A percentile compares a stretch with the other conserved stretches of the same genome.
These are phyloP conservation scores for Lactarius indigo DNA, from an alignment of 768 basidiomycete genomes.

Conservation along the genomic window DNA sequence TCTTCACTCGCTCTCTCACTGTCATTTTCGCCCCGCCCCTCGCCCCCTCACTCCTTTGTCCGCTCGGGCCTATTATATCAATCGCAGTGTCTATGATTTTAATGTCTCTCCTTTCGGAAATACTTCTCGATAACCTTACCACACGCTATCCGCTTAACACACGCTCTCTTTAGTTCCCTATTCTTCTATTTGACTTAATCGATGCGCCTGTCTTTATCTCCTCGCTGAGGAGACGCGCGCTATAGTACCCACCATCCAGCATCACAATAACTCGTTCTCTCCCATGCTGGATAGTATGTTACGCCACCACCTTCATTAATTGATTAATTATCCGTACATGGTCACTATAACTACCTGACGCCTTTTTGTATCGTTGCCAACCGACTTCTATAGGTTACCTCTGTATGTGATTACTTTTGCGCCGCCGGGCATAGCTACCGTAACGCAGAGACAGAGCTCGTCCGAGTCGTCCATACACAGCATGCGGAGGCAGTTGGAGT, in stretches of 20 bases:
- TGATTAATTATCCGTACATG: slow-evolving; percentile 4
- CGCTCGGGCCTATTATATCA: slow-evolving; percentile 2
- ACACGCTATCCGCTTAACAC: slow-evolving; percentile 1
- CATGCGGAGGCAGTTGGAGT: background rate
- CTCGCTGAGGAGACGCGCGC: slow-evolving; percentile 3
- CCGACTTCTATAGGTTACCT: background rate
- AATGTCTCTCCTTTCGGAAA: background rate
- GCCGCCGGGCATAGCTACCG: slow-evolving; percentile 2
- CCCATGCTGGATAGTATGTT: background rate
- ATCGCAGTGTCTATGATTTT: slow-evolving; percentile 10
- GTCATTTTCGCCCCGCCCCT: background rate
- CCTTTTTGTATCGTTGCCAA: slow-evolving; percentile 21
- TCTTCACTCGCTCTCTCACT: slow-evolving; percentile 5
- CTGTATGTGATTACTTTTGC: slow-evolving; percentile 9
- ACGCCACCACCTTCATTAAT: slow-evolving; percentile 2
- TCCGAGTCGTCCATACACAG: background rate
- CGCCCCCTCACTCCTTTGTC: background rate
- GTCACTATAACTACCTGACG: slow-evolving; percentile 22
- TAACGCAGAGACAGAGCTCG: slow-evolving; percentile 1
- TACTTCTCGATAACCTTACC: slow-evolving; percentile 11
- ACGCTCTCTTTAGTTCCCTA: slow-evolving; percentile 11
- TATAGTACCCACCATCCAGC: background rate
- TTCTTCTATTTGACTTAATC: slow-evolving; percentile 7
- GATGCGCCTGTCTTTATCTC: background rate
- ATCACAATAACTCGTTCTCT: background rate